These are phyloP conservation scores for Candida qinlingensis DNA, from an alignment of 805 yeast species.

Conservation along the genomic window DNA sequence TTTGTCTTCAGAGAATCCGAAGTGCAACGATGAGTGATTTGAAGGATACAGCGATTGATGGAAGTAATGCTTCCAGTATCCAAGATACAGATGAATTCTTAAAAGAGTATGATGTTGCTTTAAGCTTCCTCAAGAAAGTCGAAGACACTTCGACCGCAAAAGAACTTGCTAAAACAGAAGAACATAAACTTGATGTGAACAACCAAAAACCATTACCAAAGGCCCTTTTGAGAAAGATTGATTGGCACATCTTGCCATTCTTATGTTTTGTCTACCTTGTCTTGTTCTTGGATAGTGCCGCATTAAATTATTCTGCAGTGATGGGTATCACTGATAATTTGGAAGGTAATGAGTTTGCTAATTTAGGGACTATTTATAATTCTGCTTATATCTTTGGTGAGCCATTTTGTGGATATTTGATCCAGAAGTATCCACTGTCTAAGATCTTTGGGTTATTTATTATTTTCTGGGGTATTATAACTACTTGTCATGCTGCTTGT, in stretches of 20 bases:
- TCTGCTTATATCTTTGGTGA: constrained; percentile 47
- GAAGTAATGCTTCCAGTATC: not conserved
- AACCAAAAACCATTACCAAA: not conserved
- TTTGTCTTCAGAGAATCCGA: too few species aligned
- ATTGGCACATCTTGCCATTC: constrained; percentile 20
- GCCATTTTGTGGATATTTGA: constrained; percentile 37
- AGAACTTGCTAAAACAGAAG: not conserved
- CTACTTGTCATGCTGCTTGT: constrained; percentile 44
- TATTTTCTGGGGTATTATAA: constrained; percentile 44
- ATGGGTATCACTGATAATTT: constrained; percentile 53
- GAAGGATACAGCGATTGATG: not conserved
- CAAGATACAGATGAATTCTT: not conserved
- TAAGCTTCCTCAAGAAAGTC: constrained; percentile 1
- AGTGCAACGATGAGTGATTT: not conserved
- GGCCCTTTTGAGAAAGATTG: constrained; percentile 11
- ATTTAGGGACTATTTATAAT: constrained; percentile 45
- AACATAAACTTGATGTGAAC: not conserved
- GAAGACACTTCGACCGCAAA: not conserved
- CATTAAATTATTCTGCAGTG: constrained; percentile 53
- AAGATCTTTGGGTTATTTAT: constrained; percentile 41
- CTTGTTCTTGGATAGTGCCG: constrained; percentile 50
- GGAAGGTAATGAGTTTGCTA: constrained; percentile 40
- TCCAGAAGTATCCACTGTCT: constrained; percentile 49
- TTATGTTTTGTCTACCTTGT: constrained; percentile 45
- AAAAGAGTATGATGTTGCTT: constrained; percentile 5